Evolutionary conservation across 441 rosid genomes (phyloP), one percentile per base, ranked within the genome.

Genomic region (Mallotus japonicus): DNA sequence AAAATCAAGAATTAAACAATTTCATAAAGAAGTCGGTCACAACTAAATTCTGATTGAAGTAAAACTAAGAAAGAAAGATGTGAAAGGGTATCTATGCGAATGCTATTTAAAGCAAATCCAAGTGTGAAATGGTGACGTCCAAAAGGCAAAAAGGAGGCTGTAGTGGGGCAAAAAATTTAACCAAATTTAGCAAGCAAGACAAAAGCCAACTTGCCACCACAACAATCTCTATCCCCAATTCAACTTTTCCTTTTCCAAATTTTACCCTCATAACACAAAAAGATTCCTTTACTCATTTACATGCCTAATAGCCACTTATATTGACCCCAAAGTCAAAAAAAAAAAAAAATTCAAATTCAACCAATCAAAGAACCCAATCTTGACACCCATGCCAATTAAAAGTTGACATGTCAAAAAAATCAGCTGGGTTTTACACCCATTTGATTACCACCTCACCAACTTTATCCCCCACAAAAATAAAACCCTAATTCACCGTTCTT

Each of bases 401-500:
- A 8, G 0, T 12, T 9, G 69, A 3, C 75, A 65, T 32, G 67
- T 78, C 75, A 75, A 22, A 10, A 62, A 49, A 5, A 64, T 72
- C 65, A 46, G 77, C 78, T 71, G 71, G 40, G 58, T 65, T 68
- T 72, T 62, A 42, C 71, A 75, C 65, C 83, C 72, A 68, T 78
- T 24, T 37, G 58, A 67, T 63, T 60, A n/a, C 59, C 59, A 12
- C 58, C 81, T 72, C 77, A 65, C 67, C 68, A 4, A 68, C 65
- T 63, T 73, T 73, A 63, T 75, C 63, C 49, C 61, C 10, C 13
- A 6, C 32, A 28, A 37, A 60, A 0, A 46, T 57, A 61, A 75
- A 80, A 75, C 82, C 83, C 81, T 77, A 83, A 79, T 71, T 80
- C 77, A 66, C 80, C 78, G 47, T n/a, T 1, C 79, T 77, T 1